Evolutionary conservation across 164 flowering plant species (phyloP).

Genomic region (Liriodendron chinense): DNA sequence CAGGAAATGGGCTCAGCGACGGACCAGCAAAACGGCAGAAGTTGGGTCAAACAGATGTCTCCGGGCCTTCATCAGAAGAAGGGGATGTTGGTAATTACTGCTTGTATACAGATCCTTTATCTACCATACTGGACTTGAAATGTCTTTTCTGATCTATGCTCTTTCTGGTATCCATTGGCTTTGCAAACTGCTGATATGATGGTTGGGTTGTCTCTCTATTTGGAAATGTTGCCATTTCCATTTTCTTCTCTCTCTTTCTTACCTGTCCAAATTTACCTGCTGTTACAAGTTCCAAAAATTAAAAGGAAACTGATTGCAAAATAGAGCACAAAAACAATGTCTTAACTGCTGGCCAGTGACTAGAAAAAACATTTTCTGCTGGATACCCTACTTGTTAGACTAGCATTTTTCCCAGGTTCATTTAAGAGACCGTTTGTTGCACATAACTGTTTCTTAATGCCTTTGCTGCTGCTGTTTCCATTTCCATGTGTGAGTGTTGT

Average conservation of each 20-base stretch:
- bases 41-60: slow-evolving; percentile 39
- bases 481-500: too few species aligned
- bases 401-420: too few species aligned
- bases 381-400: too few species aligned
- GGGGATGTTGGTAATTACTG: slow-evolving; percentile 83
- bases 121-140: background rate
- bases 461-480: too few species aligned
- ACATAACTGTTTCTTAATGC: too few species aligned
- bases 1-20: slow-evolving; percentile 36
- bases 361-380: too few species aligned
- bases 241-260: background rate
- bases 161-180: background rate
- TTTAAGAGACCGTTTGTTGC: too few species aligned
- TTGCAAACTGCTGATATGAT: background rate
- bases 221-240: background rate
- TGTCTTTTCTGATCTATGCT: background rate
- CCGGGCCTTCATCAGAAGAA: slow-evolving; percentile 36
- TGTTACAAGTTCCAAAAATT: too few species aligned
- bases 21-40: slow-evolving; percentile 62
- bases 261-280: background rate
- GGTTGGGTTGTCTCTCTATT: background rate
- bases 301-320: background rate
- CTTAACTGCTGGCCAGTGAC: too few species aligned
- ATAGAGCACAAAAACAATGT: too few species aligned
- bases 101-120: slow-evolving; percentile 22